Evolutionary conservation across 176 grass and related monocot genomes (phyloP).

Genomic region (Juncus inflexus): DNA sequence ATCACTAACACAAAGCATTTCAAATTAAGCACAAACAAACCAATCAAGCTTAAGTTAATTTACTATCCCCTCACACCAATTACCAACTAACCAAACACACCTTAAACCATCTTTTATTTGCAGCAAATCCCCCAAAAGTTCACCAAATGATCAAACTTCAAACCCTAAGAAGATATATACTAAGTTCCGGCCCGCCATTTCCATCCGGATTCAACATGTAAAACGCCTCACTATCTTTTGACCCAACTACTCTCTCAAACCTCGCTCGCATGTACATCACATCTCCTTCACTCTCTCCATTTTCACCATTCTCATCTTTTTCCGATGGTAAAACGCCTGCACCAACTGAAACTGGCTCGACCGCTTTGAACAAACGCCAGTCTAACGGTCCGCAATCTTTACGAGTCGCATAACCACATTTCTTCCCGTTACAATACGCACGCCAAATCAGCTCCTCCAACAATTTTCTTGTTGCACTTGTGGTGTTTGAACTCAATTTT

Average conservation of each 20-base stretch:
- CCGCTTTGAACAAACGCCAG: slow-evolving; percentile 53
- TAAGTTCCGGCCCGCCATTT: slow-evolving; percentile 65
- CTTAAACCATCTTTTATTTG: slow-evolving; percentile 12
- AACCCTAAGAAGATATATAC: slow-evolving; percentile 84
- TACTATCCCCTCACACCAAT: neutral
- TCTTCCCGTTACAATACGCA: slow-evolving; percentile 81
- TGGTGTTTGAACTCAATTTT: slow-evolving; percentile 16
- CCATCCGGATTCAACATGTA: slow-evolving; percentile 95
- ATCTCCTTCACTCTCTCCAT: slow-evolving; percentile 37
- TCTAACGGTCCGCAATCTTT: slow-evolving; percentile 72
- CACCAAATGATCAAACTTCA: slow-evolving; percentile 27
- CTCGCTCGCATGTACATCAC: slow-evolving; percentile 88
- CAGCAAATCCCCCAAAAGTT: slow-evolving; percentile 1
- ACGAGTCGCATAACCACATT: slow-evolving; percentile 77
- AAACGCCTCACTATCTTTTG: slow-evolving; percentile 79
- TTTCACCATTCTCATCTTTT: neutral
- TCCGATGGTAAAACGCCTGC: slow-evolving; percentile 76
- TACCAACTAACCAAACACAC: slow-evolving; percentile 3
- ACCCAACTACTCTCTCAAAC: slow-evolving; percentile 83
- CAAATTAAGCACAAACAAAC: slow-evolving; percentile 33
- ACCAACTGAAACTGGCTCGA: slow-evolving; percentile 68
- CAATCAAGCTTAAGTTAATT: slow-evolving; percentile 17
- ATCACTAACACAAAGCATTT: slow-evolving; percentile 34
- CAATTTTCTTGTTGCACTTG: slow-evolving; percentile 29
- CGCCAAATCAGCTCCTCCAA: slow-evolving; percentile 77